Percentiles rank a stretch among this genome's conserved stretches.
phyloP scores from a whole-genome alignment of 305 asterid genomes.

The Solanum hybrid region DNA sequence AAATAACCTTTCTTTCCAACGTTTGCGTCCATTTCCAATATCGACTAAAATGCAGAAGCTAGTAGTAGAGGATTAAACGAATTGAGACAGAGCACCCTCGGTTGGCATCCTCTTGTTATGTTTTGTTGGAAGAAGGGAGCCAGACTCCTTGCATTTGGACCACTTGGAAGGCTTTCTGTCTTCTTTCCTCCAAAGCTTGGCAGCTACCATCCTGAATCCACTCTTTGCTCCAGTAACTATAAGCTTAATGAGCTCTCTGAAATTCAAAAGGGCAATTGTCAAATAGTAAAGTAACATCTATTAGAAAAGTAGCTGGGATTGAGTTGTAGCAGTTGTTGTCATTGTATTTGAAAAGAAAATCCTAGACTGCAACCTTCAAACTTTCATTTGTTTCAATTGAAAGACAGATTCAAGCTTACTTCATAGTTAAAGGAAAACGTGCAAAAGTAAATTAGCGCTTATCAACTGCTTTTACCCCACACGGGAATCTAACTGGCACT shows the following conservation, averaged over 20 bases:
- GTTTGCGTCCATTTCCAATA: not conserved
- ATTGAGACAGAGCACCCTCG: not conserved
- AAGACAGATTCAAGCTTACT: not conserved
- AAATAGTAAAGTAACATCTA: not conserved
- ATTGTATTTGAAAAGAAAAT: not conserved
- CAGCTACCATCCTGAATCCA: conserved; percentile 44
- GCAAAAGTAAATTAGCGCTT: not conserved
- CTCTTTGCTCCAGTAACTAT: conserved; percentile 50
- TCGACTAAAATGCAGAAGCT: not conserved
- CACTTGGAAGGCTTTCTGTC: conserved; percentile 49
- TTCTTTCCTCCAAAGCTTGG: conserved; percentile 64
- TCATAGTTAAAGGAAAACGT: not conserved
- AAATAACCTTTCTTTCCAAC: not conserved
- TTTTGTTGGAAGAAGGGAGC: conserved; percentile 60
- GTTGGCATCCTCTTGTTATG: conserved; percentile 42
- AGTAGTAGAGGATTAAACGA: not conserved
- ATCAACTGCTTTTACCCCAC: not conserved
- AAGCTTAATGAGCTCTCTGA: conserved; percentile 65
- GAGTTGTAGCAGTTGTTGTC: not conserved
- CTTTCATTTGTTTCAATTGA: not conserved
- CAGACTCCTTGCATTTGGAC: conserved; percentile 61
- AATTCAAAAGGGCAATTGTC: not conserved
- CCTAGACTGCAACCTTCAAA: not conserved
- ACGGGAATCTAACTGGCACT: not conserved
- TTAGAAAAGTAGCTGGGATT: not conserved